These are phyloP conservation scores for Phytophthora sojae DNA, from an alignment of 352 stramenopile species.

Conservation along the genomic window DNA sequence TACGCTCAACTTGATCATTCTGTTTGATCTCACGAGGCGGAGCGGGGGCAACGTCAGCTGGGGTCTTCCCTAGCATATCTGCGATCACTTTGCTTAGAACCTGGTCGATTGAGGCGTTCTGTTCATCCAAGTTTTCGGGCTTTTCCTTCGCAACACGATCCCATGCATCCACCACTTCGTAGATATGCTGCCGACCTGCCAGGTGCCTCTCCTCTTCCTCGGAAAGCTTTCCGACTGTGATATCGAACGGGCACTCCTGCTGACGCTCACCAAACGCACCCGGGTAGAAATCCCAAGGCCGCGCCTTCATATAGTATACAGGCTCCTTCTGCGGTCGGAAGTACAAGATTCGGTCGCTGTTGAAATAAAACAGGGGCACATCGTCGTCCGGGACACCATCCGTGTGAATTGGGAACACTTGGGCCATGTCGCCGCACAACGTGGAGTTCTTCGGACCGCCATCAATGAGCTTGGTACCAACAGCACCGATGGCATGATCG, in stretches of 20 bases:
- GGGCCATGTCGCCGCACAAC: conserved; percentile 53
- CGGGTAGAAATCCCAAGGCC: conserved; percentile 40
- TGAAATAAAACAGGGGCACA: conserved; percentile 48
- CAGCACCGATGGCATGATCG: conserved; percentile 41
- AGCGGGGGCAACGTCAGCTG: conserved; percentile 15
- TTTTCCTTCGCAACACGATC: conserved; percentile 32
- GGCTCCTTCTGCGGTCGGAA: conserved; percentile 32
- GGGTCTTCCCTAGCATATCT: conserved; percentile 22
- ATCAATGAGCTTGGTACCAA: conserved; percentile 34
- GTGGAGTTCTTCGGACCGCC: conserved; percentile 27
- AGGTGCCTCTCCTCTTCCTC: conserved; percentile 41
- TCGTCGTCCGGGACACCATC: conserved; percentile 25
- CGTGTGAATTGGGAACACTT: conserved; percentile 43
- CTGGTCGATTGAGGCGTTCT: conserved; percentile 36
- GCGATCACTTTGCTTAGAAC: conserved; percentile 29
- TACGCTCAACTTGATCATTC: conserved; percentile 16
- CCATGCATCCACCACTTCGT: conserved; percentile 40
- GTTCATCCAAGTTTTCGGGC: conserved; percentile 32
- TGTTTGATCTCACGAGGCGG: conserved; percentile 27
- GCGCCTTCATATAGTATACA: conserved; percentile 42
- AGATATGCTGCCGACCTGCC: conserved; percentile 42
- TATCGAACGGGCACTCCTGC: conserved; percentile 48
- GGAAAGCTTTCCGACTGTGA: conserved; percentile 38
- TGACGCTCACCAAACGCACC: conserved; percentile 41
- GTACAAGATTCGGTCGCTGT: conserved; percentile 50